Base-by-base conservation (phyloP, 257 asterid genomes). In the Fraxinus anomala region DNA sequence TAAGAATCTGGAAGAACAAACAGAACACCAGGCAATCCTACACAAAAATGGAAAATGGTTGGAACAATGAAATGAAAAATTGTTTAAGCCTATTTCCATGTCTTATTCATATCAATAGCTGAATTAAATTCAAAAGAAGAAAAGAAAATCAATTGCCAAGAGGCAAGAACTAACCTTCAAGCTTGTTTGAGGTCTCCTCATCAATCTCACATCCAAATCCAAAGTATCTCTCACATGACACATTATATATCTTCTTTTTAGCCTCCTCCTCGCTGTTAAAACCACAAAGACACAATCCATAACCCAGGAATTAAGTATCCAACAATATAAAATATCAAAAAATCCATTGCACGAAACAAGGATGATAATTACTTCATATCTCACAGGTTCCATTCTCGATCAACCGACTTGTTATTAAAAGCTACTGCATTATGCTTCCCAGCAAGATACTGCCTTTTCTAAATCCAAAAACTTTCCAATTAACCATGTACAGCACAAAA, bases 1-100 rank as follows among this genome's bases (percentile, higher is more conserved):
- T 93, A 95, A n/a, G 99, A 95, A 84, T 95, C 99, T 0, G 98
- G 98, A 54, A 95, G 92, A 79, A 95, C 98, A 84, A 95, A 95
- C 40, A 95, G 91, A 81, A 95, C 98, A 40, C 99, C 99, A 26
- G 97, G 97, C 87, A 93, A 36, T 72, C 97, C 98, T 95, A 93
- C 80, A 76, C 0, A 70, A 12, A 56, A 42, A 72, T 1, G 66
- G 31, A 44, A 72, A 68, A 39, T 49, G 24, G 19, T 34, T 24
- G 33, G 36, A 63, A 11, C 68, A 49, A 34, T 14, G 33, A 28
- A 8, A 81, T 21, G 12, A 9, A 51, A n/a, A n/a, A 42, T 5
- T 12, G 14, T 16, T 1, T 11, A 2, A 39, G 28, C 36, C 11
- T 28, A 0, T 24, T 34, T 10, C 31, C 13, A 72, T 1, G 67